Evolutionary conservation across 139 green algal genomes (phyloP).

Genomic region (Micractinium conductrix): DNA sequence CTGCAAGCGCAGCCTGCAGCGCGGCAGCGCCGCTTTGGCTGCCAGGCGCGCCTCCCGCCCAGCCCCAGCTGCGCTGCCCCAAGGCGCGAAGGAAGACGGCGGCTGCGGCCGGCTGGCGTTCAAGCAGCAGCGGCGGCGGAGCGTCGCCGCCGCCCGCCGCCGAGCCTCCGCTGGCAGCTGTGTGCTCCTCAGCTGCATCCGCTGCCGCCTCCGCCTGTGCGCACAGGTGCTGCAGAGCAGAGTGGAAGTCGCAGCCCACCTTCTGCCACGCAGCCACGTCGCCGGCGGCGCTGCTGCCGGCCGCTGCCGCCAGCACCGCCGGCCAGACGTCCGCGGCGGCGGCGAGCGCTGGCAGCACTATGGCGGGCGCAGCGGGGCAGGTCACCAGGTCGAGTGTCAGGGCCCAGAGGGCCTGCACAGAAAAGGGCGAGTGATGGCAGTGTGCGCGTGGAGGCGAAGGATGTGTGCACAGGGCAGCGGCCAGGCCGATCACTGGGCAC

Average conservation of each 20-base stretch:
- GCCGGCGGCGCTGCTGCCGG: background rate
- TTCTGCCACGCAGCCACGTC: background rate
- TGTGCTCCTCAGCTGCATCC: background rate
- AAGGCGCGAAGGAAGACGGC: background rate
- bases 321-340: conserved; percentile 39
- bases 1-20: background rate
- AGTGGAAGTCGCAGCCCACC: background rate
- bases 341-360: conserved; percentile 32
- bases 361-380: background rate
- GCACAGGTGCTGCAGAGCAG: background rate
- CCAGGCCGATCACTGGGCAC: no score
- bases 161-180: background rate
- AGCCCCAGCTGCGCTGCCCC: conserved; percentile 17
- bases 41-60: background rate
- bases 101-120: conserved; percentile 13
- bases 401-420: conserved; percentile 19
- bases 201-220: background rate
- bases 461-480: background rate
- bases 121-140: conserved; percentile 13
- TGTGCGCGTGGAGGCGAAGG: background rate
- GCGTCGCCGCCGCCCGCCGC: background rate
- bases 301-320: background rate
- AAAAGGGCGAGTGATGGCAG: background rate
- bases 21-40: background rate
- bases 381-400: conserved; percentile 8